Conservation (phyloP, 83 land plant species). For the Picea abies region DNA sequence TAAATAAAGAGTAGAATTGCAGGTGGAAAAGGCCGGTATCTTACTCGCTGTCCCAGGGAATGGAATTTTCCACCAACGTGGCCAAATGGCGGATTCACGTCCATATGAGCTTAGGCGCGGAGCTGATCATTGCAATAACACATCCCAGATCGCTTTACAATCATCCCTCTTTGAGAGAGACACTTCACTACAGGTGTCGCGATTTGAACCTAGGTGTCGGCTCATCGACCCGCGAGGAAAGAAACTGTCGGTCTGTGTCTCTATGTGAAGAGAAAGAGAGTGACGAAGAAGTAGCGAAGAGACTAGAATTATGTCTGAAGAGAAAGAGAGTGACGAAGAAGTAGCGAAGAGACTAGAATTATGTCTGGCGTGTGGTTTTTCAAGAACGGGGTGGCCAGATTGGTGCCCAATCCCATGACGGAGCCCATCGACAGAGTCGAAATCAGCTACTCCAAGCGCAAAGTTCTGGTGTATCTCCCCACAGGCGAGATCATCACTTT, state of each 20-base stretch:
- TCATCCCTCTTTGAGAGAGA: too few species aligned
- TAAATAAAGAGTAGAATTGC: neutral
- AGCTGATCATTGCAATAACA: neutral
- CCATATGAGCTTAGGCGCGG: neutral
- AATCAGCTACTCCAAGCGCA: constrained; percentile 26
- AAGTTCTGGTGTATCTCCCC: constrained; percentile 56
- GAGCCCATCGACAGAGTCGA: constrained; percentile 20
- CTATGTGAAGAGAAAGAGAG: too few species aligned
- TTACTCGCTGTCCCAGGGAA: too few species aligned
- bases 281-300: too few species aligned
- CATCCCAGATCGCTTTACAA: too few species aligned
- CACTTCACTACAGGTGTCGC: neutral
- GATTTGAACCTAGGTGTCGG: neutral
- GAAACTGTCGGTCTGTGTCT: too few species aligned
- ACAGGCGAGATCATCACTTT: constrained; percentile 51
- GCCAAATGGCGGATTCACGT: neutral
- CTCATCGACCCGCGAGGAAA: too few species aligned
- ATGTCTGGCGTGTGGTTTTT: constrained; percentile 74
- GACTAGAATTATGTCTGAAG: too few species aligned
- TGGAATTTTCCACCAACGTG: neutral
- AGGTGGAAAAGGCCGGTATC: neutral
- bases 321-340: neutral
- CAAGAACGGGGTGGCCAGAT: constrained; percentile 57
- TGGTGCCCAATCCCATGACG: constrained; percentile 41
- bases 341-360: neutral